These are phyloP conservation scores for Termitomyces sp. DNA, from an alignment of 1,284 basidiomycete species.

Conservation along the genomic window DNA sequence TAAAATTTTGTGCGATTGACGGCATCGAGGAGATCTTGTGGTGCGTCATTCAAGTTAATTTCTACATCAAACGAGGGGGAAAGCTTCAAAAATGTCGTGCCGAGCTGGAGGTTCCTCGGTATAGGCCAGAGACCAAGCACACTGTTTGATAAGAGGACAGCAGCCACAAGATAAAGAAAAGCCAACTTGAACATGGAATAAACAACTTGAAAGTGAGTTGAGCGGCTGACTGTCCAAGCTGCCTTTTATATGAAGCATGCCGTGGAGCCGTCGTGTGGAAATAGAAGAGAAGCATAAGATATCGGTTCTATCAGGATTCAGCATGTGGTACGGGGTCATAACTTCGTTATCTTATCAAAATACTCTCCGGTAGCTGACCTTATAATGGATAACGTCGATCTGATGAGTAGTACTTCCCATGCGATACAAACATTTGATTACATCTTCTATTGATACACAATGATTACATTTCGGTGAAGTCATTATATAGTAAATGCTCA, in stretches of 20 bases:
- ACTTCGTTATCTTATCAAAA: too few relatives aligned
- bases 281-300: neutral
- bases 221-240: neutral
- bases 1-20: conserved; percentile 30
- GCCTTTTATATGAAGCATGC: neutral
- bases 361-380: too few relatives aligned
- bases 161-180: conserved; percentile 3
- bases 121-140: conserved; percentile 48
- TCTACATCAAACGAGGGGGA: conserved; percentile 35
- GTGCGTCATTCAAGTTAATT: conserved; percentile 27
- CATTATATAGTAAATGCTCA: neutral
- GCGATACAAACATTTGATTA: neutral
- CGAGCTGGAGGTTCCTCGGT: conserved; percentile 41
- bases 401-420: neutral
- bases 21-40: conserved; percentile 37
- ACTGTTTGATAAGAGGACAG: conserved; percentile 2
- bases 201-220: neutral
- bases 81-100: conserved; percentile 40
- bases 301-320: neutral
- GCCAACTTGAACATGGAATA: conserved; percentile 5
- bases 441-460: conserved; percentile 8
- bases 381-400: too few relatives aligned
- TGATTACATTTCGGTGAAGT: conserved; percentile 1
- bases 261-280: conserved; percentile 1
- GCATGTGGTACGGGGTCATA: neutral